These are phyloP conservation scores for Xylaria sp. DNA, from an alignment of 2,329 filamentous ascomycete species.

Conservation along the genomic window DNA sequence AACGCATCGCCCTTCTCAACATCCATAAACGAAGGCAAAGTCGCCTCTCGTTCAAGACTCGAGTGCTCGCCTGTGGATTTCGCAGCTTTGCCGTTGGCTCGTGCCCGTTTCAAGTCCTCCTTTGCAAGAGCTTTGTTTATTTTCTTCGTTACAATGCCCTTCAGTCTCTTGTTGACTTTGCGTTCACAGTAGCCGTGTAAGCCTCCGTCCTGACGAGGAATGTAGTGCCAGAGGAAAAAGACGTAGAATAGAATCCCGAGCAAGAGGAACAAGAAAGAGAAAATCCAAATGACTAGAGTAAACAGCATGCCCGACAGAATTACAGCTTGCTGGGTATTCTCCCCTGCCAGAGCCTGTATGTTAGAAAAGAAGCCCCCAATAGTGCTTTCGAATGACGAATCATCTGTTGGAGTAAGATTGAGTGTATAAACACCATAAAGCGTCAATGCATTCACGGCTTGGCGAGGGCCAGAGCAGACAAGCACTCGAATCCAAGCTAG, in stretches of 20 bases:
- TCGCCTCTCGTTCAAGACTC: slow-evolving; percentile 68
- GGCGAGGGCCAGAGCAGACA: slow-evolving; percentile 90
- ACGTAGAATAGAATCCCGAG: slow-evolving; percentile 82
- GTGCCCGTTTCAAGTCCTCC: slow-evolving; percentile 71
- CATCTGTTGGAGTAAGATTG: slow-evolving; percentile 72
- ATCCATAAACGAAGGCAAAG: slow-evolving; percentile 71
- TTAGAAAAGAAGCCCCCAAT: slow-evolving; percentile 86
- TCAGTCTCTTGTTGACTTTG: slow-evolving; percentile 88
- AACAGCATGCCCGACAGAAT: slow-evolving; percentile 93
- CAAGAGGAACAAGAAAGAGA: slow-evolving; percentile 81
- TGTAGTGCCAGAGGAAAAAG: slow-evolving; percentile 91
- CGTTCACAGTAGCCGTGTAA: slow-evolving; percentile 88
- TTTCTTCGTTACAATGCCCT: slow-evolving; percentile 84
- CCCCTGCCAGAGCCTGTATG: slow-evolving; percentile 75
- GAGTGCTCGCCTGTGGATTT: slow-evolving; percentile 66
- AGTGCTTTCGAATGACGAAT: slow-evolving; percentile 66
- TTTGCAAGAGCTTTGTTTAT: slow-evolving; percentile 89
- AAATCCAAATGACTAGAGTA: slow-evolving; percentile 88
- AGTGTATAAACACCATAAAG: slow-evolving; percentile 84
- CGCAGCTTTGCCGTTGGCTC: slow-evolving; percentile 62
- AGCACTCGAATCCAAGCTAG: slow-evolving; percentile 87
- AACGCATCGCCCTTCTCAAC: slow-evolving; percentile 62
- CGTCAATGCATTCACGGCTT: slow-evolving; percentile 90
- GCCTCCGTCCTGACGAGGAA: slow-evolving; percentile 82
- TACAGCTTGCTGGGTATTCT: slow-evolving; percentile 81